Base-by-base conservation (phyloP, 169 alveolate species). In the Plasmodium fragile region DNA sequence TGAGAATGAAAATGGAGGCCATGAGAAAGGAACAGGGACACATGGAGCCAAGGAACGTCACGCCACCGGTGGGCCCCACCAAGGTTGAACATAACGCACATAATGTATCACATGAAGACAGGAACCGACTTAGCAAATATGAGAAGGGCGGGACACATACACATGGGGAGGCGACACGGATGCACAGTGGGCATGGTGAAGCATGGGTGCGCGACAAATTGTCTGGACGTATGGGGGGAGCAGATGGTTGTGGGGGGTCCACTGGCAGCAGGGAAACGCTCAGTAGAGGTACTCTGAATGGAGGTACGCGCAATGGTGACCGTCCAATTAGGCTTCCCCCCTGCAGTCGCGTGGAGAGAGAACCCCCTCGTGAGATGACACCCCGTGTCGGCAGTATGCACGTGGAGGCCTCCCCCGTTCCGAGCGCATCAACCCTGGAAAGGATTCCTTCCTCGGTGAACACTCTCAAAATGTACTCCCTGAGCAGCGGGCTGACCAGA, bases 1-100 rank as follows among this genome's bases (percentile, higher is more conserved):
- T 84, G 34, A 84, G 65, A n/a, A 84, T 65, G 70, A 84, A 84
- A 41, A 73, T 84, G 22, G 93, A 84, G 65, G 80, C 65, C 11
- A 84, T 84, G 93, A 34, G 59, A 41, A 73, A 13, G 16, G 93
- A 82, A n/a, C 25, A 80, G 32, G 39, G 36, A 80, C 41, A 18
- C 13, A 52, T 39, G 22, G 36, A 30, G 79, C 25, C 43, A 65
- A 69, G 39, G 39, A 32, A 4, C 13, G 34, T 65, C 1, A 25
- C 7, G 0, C 39, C 41, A 65, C 32, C 75, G 41, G n/a, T 22
- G 75, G 28, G 75, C 3, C 59, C 1, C n/a, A 22, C 59, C 8
- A 18, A 11, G 59, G 25, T 1, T 13, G 59, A 49, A 49, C 16
- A 11, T 11, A 49, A 4, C 25, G 16, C 59, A 49, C 22, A 11